Conservation (phyloP, 2,329 filamentous ascomycete species). For the Aspergillus brunneoviolaceus region DNA sequence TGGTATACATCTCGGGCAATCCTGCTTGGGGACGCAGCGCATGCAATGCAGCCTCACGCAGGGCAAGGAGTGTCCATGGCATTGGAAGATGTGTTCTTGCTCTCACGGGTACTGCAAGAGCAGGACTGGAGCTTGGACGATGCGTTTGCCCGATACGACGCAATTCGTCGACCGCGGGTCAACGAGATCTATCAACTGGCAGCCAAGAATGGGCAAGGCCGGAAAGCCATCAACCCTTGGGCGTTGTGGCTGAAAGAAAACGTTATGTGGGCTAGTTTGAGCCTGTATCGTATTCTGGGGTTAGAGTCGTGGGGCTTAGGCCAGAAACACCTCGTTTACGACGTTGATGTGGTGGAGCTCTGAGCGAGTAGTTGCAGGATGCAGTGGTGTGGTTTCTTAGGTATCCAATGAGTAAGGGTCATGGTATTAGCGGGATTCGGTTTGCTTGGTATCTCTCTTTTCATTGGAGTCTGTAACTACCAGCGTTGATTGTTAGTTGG, state of each 20-base stretch:
- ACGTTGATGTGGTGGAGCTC: slow-evolving; percentile 26
- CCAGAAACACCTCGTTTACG: slow-evolving; percentile 31
- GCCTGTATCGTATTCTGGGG: slow-evolving; percentile 20
- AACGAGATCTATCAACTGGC: slow-evolving; percentile 27
- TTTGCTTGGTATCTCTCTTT: background rate
- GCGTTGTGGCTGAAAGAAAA: slow-evolving; percentile 30
- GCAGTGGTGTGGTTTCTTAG: background rate
- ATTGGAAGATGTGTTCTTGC: slow-evolving; percentile 48
- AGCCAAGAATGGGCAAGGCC: slow-evolving; percentile 21
- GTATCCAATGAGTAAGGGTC: background rate
- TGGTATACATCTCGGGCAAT: slow-evolving; percentile 39
- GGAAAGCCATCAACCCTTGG: slow-evolving; percentile 27
- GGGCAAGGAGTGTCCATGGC: slow-evolving; percentile 56
- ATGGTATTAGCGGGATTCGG: background rate
- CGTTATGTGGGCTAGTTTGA: slow-evolving; percentile 15
- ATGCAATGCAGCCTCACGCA: slow-evolving; percentile 39
- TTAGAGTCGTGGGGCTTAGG: slow-evolving; percentile 21
- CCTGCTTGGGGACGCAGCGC: slow-evolving; percentile 34
- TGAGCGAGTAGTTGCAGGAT: background rate
- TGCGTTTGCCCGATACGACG: slow-evolving; percentile 29
- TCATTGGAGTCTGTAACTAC: background rate
- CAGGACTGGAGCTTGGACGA: slow-evolving; percentile 15
- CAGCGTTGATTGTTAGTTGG: background rate
- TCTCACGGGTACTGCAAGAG: slow-evolving; percentile 28
- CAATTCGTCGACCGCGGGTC: slow-evolving; percentile 32